These are phyloP conservation scores for Phanerodontia chrysosporium DNA, from an alignment of 768 basidiomycete genomes.

Conservation along the genomic window DNA sequence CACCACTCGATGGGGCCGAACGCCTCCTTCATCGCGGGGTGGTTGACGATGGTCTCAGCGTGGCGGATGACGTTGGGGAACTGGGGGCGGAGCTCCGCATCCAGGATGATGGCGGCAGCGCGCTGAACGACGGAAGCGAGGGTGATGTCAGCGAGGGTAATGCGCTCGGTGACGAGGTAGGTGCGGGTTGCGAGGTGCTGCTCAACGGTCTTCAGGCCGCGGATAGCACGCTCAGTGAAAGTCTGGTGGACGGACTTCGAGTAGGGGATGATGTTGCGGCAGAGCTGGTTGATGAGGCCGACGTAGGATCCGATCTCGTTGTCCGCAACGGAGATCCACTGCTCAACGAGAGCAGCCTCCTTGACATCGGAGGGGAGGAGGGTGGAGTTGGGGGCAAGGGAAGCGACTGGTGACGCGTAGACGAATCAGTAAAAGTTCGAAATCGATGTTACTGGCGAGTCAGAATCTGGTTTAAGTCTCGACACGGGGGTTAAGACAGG, in stretches of 20 bases:
- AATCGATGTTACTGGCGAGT: constrained; percentile 18
- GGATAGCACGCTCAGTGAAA: constrained; percentile 48
- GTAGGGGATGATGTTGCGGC: constrained; percentile 60
- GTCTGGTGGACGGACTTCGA: constrained; percentile 72
- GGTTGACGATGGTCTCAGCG: constrained; percentile 84
- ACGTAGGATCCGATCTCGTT: constrained; percentile 48
- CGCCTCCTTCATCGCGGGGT: constrained; percentile 66
- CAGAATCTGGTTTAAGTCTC: constrained; percentile 30
- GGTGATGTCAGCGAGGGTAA: constrained; percentile 87
- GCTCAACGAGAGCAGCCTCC: constrained; percentile 74
- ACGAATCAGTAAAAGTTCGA: constrained; percentile 13
- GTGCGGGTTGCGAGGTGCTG: constrained; percentile 72
- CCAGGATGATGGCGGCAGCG: constrained; percentile 54
- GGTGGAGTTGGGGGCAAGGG: constrained; percentile 69
- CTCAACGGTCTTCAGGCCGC: constrained; percentile 66
- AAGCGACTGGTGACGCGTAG: constrained; percentile 52
- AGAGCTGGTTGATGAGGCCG: constrained; percentile 36
- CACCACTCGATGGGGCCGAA: constrained; percentile 56
- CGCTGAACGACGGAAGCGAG: constrained; percentile 57
- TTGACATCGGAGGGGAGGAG: constrained; percentile 65
- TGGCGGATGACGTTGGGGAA: constrained; percentile 78
- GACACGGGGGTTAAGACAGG: constrained; percentile 60
- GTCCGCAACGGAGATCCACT: constrained; percentile 80
- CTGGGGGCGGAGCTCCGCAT: constrained; percentile 60
- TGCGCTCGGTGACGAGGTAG: constrained; percentile 90